These are phyloP conservation scores for Epichloe aotearoae DNA, from an alignment of 2,329 filamentous ascomycete genomes.

Conservation along the genomic window DNA sequence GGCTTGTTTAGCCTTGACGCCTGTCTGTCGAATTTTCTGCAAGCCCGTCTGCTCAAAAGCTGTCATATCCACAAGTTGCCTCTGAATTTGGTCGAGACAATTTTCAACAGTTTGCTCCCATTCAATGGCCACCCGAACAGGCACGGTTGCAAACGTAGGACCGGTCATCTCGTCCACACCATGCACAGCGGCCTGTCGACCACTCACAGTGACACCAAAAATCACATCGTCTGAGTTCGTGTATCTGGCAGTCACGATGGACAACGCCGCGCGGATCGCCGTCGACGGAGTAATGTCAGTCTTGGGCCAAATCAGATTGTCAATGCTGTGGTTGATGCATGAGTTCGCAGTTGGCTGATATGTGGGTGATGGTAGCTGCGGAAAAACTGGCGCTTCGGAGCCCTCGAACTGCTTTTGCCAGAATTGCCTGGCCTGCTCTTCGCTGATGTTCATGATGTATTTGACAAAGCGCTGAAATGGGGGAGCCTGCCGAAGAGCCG, in stretches of 20 bases:
- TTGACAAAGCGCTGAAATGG: constrained; percentile 28
- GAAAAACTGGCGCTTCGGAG: neutral
- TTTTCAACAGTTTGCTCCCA: constrained; percentile 5
- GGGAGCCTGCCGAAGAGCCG: constrained; percentile 12
- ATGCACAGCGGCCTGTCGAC: constrained; percentile 14
- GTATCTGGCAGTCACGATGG: constrained; percentile 23
- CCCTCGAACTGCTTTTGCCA: constrained; percentile 18
- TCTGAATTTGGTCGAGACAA: constrained; percentile 10
- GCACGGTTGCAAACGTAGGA: constrained; percentile 17
- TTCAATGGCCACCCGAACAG: constrained; percentile 8
- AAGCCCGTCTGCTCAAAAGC: constrained; percentile 16
- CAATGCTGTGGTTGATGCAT: neutral
- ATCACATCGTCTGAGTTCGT: constrained; percentile 19
- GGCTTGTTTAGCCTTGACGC: constrained; percentile 5
- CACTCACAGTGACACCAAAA: constrained; percentile 15
- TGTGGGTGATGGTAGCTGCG: neutral
- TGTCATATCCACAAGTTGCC: constrained; percentile 12
- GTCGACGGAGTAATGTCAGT: constrained; percentile 10
- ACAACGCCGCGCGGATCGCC: constrained; percentile 14
- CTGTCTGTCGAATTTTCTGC: constrained; percentile 14
- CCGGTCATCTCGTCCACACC: constrained; percentile 16
- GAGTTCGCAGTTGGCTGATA: constrained; percentile 1
- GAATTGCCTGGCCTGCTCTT: constrained; percentile 22
- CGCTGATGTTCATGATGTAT: constrained; percentile 23
- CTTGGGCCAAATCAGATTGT: constrained; percentile 4